A percentile compares a stretch with the other conserved stretches of the same genome.
phyloP scores from a whole-genome alignment of 177 flowering plant genomes.

The Vitis hybrid region DNA sequence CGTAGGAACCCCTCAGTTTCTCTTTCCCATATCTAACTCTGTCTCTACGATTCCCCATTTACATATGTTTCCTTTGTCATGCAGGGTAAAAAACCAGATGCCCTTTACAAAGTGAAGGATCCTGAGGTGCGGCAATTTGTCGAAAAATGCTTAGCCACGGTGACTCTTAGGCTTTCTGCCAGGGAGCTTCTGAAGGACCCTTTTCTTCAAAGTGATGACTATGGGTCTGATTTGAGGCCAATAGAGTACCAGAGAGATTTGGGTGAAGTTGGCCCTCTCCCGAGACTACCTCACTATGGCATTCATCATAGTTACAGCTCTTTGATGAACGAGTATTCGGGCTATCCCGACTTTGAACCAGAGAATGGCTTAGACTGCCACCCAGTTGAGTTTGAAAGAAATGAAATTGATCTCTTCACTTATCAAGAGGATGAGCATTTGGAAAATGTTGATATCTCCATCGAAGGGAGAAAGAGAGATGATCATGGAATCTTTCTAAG shows the following conservation, averaged over 20 bases:
- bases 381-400: conserved; percentile 28
- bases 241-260: conserved; percentile 31
- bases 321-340: conserved; percentile 30
- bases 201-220: conserved; percentile 71
- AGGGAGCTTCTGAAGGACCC: conserved; percentile 84
- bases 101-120: conserved; percentile 72
- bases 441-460: conserved; percentile 53
- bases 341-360: conserved; percentile 28
- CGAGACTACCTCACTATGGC: conserved; percentile 37
- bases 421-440: conserved; percentile 59
- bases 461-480: conserved; percentile 69
- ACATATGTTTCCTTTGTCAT: background rate
- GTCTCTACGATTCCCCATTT: background rate
- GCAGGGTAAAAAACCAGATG: conserved; percentile 86
- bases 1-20: conserved; percentile 40
- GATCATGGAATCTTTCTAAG: conserved; percentile 74
- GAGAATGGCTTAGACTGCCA: conserved; percentile 41
- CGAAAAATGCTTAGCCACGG: conserved; percentile 87
- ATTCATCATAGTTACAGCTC: conserved; percentile 21
- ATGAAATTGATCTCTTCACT: conserved; percentile 55
- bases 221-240: conserved; percentile 40
- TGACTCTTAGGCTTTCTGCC: conserved; percentile 70
- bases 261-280: conserved; percentile 31
- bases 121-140: conserved; percentile 76
- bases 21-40: background rate